These are phyloP conservation scores for Zygosaccharomyces lentus DNA, from an alignment of 805 yeast species.

Conservation along the genomic window DNA sequence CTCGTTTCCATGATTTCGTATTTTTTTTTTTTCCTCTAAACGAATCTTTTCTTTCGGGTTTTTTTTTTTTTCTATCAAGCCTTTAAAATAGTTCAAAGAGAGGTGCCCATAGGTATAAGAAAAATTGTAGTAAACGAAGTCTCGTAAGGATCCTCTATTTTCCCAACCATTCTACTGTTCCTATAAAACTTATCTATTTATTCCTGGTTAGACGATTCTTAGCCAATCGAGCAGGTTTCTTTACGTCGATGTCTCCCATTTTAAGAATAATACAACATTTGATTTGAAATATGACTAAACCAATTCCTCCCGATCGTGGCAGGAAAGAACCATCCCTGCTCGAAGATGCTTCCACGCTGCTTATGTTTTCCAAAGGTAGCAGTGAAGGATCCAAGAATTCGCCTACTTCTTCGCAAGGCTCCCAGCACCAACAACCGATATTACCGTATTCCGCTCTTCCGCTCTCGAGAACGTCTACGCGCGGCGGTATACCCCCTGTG, in stretches of 20 bases:
- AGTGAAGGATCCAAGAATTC: constrained; percentile 2
- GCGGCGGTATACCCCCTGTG: constrained; percentile 16
- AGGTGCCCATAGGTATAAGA: background rate
- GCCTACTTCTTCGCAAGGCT: constrained; percentile 4
- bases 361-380: constrained; percentile 50
- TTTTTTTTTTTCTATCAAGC: background rate
- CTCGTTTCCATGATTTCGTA: background rate
- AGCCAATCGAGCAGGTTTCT: constrained; percentile 3
- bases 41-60: background rate
- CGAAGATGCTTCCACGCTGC: constrained; percentile 58
- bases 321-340: constrained; percentile 33
- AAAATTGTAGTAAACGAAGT: background rate
- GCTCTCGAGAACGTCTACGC: constrained; percentile 10
- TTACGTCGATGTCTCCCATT: background rate
- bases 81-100: background rate
- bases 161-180: background rate
- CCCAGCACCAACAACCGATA: constrained; percentile 1
- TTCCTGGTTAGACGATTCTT: background rate
- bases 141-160: background rate
- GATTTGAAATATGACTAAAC: background rate
- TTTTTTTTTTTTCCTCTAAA: constrained; percentile 1
- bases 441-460: constrained; percentile 15
- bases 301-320: background rate
- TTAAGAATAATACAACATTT: background rate
- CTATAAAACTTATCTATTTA: background rate